A percentile compares a stretch with the other conserved stretches of the same genome.
Conservation (phyloP, 352 stramenopile genomes). For the Phytopythium ostracodes region DNA sequence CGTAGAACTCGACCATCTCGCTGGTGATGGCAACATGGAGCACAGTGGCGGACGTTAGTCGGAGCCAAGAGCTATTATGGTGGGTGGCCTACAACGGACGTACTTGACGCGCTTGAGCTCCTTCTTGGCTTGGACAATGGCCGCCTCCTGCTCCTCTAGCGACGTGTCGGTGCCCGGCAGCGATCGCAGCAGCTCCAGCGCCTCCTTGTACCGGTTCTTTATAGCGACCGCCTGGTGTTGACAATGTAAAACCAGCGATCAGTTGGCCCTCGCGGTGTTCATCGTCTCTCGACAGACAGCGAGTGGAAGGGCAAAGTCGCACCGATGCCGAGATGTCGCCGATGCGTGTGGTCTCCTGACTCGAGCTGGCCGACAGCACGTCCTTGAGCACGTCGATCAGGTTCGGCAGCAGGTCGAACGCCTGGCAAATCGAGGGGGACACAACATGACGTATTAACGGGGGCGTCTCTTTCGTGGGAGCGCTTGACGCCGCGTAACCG, state of each 20-base stretch:
- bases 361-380: slow-evolving; percentile 66
- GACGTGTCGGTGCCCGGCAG: slow-evolving; percentile 74
- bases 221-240: slow-evolving; percentile 57
- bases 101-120: slow-evolving; percentile 79
- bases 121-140: slow-evolving; percentile 62
- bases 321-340: slow-evolving; percentile 81
- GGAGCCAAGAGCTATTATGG: no score
- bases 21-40: slow-evolving; percentile 16
- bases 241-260: no score
- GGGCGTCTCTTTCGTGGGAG: neutral
- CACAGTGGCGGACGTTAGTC: neutral
- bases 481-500: neutral
- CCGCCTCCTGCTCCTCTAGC: slow-evolving; percentile 68
- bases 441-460: neutral
- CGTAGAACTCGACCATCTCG: slow-evolving; percentile 78
- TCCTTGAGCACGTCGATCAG: slow-evolving; percentile 86
- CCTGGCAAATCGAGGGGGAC: slow-evolving; percentile 18
- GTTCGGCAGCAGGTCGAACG: slow-evolving; percentile 76
- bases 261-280: no score
- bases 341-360: slow-evolving; percentile 71
- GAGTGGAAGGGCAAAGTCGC: slow-evolving; percentile 6
- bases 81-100: slow-evolving; percentile 10
- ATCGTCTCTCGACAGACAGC: no score
- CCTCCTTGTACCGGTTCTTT: slow-evolving; percentile 73
- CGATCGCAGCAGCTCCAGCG: slow-evolving; percentile 61